Conservation (phyloP, 2,329 filamentous ascomycete genomes). For the Trichoderma guizhouense region DNA sequence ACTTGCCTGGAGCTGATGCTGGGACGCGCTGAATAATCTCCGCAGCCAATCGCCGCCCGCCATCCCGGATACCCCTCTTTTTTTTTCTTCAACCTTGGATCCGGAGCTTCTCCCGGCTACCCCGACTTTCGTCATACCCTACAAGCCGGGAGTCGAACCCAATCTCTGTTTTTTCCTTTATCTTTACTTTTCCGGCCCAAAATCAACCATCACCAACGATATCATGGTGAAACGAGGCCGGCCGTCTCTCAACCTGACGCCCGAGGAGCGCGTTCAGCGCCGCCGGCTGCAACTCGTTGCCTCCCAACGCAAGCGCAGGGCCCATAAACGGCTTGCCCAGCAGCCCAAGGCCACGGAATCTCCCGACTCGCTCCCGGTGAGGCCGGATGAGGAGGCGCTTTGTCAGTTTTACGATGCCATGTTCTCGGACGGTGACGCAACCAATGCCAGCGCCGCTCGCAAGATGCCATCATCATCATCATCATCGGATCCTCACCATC, state of each 20-base stretch:
- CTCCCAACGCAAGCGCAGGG: constrained; percentile 12
- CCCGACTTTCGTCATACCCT: not conserved
- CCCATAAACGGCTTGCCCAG: constrained; percentile 5
- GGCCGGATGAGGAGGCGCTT: not conserved
- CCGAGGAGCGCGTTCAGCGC: constrained; percentile 10
- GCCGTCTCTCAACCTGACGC: constrained; percentile 8
- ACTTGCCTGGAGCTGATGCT: not conserved
- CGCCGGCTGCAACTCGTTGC: constrained; percentile 3
- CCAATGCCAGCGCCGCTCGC: not conserved
- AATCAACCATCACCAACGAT: not conserved
- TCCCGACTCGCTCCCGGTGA: not conserved
- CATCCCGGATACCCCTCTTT: not conserved
- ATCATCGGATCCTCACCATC: no score
- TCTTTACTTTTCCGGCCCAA: not conserved
- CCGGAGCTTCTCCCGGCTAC: not conserved
- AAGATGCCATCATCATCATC: not conserved
- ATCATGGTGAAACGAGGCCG: constrained; percentile 10
- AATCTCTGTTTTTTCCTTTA: not conserved
- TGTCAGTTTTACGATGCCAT: not conserved
- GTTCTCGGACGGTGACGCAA: not conserved
- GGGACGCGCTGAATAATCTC: not conserved
- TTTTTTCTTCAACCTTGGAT: not conserved
- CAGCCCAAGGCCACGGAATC: not conserved
- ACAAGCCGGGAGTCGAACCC: not conserved
- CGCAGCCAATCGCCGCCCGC: not conserved